phyloP scores from a whole-genome alignment of 2,329 filamentous ascomycete species.

The Ploettnerulaceae sp. region DNA sequence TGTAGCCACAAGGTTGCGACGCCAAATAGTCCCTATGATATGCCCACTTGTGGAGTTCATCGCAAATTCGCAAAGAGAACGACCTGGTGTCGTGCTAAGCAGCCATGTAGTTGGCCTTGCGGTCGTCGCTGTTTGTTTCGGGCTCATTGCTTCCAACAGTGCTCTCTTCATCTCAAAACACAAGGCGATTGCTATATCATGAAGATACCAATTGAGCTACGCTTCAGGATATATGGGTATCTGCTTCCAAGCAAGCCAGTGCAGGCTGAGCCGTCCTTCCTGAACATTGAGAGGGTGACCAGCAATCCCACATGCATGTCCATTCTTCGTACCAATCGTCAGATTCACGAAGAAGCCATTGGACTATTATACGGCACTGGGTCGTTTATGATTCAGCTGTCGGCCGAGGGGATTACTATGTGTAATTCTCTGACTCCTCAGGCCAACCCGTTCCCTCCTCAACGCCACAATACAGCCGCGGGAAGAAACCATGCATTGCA shows the following conservation, averaged over 20 bases:
- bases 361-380: conserved; percentile 16
- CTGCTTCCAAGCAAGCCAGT: conserved; percentile 14
- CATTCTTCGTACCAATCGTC: conserved; percentile 17
- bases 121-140: conserved; percentile 13
- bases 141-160: conserved; percentile 18
- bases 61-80: not conserved
- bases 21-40: not conserved
- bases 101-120: conserved; percentile 19
- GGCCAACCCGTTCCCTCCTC: not conserved
- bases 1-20: not conserved
- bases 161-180: conserved; percentile 8
- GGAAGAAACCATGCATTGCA: conserved; percentile 67
- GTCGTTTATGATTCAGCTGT: conserved; percentile 17
- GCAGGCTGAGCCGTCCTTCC: too few relatives aligned
- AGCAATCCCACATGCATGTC: too few relatives aligned
- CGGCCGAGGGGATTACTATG: conserved; percentile 15
- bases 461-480: not conserved
- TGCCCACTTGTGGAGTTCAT: not conserved
- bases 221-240: conserved; percentile 16
- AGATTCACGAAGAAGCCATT: conserved; percentile 18
- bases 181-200: conserved; percentile 16
- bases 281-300: too few relatives aligned
- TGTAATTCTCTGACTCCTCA: conserved; percentile 8
- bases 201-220: conserved; percentile 18
- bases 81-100: conserved; percentile 8